Conservation (phyloP, 495 filamentous ascomycete species). For the Talaromyces adpressus region DNA sequence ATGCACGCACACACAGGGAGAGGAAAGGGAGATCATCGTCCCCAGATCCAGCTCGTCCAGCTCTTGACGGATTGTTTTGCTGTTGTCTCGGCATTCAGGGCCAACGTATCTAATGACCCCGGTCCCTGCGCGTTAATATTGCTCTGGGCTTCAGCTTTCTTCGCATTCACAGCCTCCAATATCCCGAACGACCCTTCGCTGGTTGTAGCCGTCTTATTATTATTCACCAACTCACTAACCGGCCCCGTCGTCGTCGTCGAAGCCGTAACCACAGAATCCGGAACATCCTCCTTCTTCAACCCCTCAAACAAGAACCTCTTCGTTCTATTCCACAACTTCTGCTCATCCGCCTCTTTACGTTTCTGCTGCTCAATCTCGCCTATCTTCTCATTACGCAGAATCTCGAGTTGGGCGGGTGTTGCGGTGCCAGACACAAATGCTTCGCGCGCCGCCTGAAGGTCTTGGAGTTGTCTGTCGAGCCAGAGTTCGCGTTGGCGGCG, state of each 20-base stretch:
- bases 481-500: conserved; percentile 60
- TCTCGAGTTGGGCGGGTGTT: conserved; percentile 39
- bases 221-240: neutral
- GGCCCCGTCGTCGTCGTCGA: conserved; percentile 1
- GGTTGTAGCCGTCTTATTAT: conserved; percentile 7
- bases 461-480: conserved; percentile 55
- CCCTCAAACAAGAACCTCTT: conserved; percentile 39
- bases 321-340: conserved; percentile 36
- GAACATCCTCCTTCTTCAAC: conserved; percentile 42
- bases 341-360: conserved; percentile 34
- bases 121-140: conserved; percentile 12
- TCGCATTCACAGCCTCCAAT: conserved; percentile 34
- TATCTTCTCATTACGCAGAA: conserved; percentile 56
- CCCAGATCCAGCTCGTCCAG: conserved; percentile 40
- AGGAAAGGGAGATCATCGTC: conserved; percentile 18
- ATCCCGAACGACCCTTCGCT: conserved; percentile 13
- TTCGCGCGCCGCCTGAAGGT: conserved; percentile 50
- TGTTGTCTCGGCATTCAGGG: conserved; percentile 32
- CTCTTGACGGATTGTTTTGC: conserved; percentile 32
- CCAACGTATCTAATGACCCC: conserved; percentile 35
- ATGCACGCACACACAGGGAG: neutral
- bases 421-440: conserved; percentile 57
- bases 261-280: conserved; percentile 12
- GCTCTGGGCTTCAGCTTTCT: conserved; percentile 16
- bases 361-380: conserved; percentile 38